phyloP scores from a whole-genome alignment of 1,284 basidiomycete genomes.

The Leccinum griseonigrum region DNA sequence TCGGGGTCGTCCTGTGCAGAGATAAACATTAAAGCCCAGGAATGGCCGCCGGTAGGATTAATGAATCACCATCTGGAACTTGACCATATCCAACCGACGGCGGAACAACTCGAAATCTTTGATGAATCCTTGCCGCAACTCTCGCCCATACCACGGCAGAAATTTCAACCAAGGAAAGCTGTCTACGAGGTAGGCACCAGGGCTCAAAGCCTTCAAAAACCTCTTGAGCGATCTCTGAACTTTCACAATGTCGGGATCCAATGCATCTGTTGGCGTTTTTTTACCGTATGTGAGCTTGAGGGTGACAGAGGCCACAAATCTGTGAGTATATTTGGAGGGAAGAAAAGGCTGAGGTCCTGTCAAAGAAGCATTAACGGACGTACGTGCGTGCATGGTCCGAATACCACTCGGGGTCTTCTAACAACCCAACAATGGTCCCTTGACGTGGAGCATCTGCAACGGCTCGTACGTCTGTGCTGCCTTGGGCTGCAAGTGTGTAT shows the following conservation, averaged over 20 bases:
- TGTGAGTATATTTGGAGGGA: not conserved
- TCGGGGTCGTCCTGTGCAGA: conserved; percentile 3
- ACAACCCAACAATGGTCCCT: not conserved
- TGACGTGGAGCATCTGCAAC: conserved; percentile 2
- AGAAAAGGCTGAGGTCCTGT: not conserved
- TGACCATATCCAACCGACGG: conserved; percentile 6
- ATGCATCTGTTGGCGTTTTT: not conserved
- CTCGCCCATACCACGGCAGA: conserved; percentile 11
- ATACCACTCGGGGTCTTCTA: conserved; percentile 7
- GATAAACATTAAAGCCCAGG: not conserved
- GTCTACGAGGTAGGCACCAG: conserved; percentile 13
- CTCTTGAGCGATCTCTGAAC: not conserved
- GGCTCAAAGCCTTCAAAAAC: not conserved
- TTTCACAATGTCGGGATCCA: conserved; percentile 7
- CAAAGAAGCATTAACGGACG: not conserved
- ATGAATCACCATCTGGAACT: conserved; percentile 9
- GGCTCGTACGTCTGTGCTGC: conserved; percentile 5
- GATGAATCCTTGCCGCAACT: conserved; percentile 5
- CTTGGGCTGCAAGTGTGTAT: conserved; percentile 9
- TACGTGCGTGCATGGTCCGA: conserved; percentile 2
- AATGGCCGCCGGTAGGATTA: not conserved
- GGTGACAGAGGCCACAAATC: conserved; percentile 6
- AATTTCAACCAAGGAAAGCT: conserved; percentile 10
- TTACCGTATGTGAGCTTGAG: conserved; percentile 15
- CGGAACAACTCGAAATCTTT: conserved; percentile 3